phyloP scores from a whole-genome alignment of 2,329 filamentous ascomycete species.

The Microdochium paspali region DNA sequence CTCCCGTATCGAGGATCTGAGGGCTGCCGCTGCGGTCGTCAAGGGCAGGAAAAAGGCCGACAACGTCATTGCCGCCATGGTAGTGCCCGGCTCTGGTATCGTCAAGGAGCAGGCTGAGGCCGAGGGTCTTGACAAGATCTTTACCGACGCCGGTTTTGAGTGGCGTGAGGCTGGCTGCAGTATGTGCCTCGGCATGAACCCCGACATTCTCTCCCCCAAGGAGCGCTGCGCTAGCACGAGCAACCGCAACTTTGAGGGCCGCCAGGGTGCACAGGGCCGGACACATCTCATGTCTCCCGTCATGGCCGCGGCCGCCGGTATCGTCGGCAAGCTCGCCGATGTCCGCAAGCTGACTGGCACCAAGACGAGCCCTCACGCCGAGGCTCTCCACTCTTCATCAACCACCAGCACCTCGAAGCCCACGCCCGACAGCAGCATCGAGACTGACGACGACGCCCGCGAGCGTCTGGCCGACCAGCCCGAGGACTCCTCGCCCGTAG shows the following conservation, averaged over 20 bases:
- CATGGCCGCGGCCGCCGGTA: conserved; percentile 87
- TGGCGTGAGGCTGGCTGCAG: conserved; percentile 98
- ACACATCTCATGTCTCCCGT: conserved; percentile 96
- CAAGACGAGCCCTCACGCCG: conserved; percentile 49
- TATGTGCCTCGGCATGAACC: conserved; percentile 99
- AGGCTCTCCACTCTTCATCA: conserved; percentile 33
- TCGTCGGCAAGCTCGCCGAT: conserved; percentile 85
- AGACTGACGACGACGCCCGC: conserved; percentile 39
- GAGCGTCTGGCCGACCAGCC: conserved; percentile 48
- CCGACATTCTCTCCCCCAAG: conserved; percentile 84
- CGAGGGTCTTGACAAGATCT: conserved; percentile 90
- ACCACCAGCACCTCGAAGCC: conserved; percentile 23
- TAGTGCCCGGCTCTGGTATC: conserved; percentile 90
- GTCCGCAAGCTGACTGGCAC: conserved; percentile 68
- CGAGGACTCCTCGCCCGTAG: conserved; percentile 54
- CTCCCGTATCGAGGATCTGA: conserved; percentile 89
- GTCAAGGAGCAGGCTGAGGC: conserved; percentile 87
- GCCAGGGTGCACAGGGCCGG: conserved; percentile 82
- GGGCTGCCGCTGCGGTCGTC: conserved; percentile 77
- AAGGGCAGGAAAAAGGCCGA: conserved; percentile 77
- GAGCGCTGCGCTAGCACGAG: conserved; percentile 94
- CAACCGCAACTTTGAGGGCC: conserved; percentile 95
- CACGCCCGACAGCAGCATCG: conserved; percentile 42
- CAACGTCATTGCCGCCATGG: conserved; percentile 90
- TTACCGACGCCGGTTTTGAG: conserved; percentile 85